Evolutionary conservation across 352 stramenopile species (phyloP).

Genomic region (Globisporangium acanthophoron): DNA sequence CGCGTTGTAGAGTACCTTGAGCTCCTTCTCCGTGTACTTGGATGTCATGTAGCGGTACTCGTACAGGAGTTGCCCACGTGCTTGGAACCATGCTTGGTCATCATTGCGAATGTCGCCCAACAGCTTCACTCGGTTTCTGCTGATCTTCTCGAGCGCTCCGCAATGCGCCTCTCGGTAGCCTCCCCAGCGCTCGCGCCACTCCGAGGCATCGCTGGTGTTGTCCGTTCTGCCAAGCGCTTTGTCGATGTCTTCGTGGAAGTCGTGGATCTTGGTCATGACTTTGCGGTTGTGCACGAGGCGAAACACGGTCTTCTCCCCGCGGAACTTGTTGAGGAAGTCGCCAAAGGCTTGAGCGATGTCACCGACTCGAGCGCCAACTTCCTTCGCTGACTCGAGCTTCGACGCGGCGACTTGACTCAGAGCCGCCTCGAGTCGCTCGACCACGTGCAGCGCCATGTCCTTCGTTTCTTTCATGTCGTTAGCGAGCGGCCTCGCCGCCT

Average conservation of each 20-base stretch:
- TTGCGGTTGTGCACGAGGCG: neutral
- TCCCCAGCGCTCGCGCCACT: neutral
- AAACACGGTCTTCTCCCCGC: neutral
- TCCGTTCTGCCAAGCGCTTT: neutral
- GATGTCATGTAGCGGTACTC: neutral
- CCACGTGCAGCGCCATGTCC: neutral
- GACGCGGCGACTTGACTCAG: neutral
- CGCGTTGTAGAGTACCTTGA: conserved; percentile 2
- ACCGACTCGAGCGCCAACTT: neutral
- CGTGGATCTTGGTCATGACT: neutral
- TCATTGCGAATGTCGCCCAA: neutral
- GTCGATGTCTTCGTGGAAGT: neutral
- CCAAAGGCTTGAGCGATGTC: neutral
- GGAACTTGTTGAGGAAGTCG: neutral
- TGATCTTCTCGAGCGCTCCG: neutral
- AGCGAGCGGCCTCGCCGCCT: neutral
- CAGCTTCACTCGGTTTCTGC: neutral
- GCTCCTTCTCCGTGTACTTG: neutral
- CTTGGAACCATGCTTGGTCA: too few relatives aligned
- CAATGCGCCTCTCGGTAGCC: neutral
- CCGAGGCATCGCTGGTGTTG: neutral
- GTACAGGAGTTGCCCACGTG: too few relatives aligned
- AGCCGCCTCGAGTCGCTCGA: neutral
- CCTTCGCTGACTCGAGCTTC: neutral
- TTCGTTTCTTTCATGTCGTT: neutral